A percentile compares a stretch with the other conserved stretches of the same genome.
phyloP scores from a whole-genome alignment of 768 basidiomycete genomes.

The Pholiota microspora region DNA sequence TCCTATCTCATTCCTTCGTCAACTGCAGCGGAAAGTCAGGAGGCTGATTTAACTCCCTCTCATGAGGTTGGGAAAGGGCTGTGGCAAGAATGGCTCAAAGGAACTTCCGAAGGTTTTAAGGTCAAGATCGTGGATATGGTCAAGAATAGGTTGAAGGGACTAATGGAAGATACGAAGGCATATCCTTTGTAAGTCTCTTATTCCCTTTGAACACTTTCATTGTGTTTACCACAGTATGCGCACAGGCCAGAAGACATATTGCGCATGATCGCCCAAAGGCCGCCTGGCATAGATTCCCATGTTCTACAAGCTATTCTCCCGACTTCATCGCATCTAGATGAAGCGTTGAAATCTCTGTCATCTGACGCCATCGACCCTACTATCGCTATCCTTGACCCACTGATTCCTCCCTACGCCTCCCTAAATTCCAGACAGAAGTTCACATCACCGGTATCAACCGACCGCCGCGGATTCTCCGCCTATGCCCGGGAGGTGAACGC shows the following conservation, averaged over 20 bases:
- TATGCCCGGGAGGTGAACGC: conserved; percentile 66
- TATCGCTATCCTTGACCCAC: conserved; percentile 57
- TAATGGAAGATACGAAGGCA: conserved; percentile 39
- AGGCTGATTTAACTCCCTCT: conserved; percentile 11
- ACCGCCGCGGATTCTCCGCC: conserved; percentile 52
- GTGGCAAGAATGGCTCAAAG: conserved; percentile 33
- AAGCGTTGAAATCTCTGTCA: conserved; percentile 44
- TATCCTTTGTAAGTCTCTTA: conserved; percentile 30
- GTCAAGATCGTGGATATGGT: conserved; percentile 30
- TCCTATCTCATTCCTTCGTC: conserved; percentile 45
- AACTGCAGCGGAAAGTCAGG: conserved; percentile 17
- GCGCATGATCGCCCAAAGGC: conserved; percentile 29
- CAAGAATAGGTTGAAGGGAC: conserved; percentile 37
- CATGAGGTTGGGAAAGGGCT: conserved; percentile 29
- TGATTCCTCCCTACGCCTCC: conserved; percentile 45
- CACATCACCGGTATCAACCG: conserved; percentile 21
- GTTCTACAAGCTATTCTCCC: conserved; percentile 54
- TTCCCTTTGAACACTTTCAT: background rate
- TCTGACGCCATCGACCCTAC: conserved; percentile 48
- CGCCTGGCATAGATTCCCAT: conserved; percentile 36
- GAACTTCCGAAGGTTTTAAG: conserved; percentile 20
- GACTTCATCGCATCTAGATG: conserved; percentile 40
- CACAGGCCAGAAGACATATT: conserved; percentile 49
- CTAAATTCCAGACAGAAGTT: conserved; percentile 12
- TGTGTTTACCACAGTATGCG: conserved; percentile 3